Conservation (phyloP, 2,329 filamentous ascomycete species). For the Gremmenia infestans region DNA sequence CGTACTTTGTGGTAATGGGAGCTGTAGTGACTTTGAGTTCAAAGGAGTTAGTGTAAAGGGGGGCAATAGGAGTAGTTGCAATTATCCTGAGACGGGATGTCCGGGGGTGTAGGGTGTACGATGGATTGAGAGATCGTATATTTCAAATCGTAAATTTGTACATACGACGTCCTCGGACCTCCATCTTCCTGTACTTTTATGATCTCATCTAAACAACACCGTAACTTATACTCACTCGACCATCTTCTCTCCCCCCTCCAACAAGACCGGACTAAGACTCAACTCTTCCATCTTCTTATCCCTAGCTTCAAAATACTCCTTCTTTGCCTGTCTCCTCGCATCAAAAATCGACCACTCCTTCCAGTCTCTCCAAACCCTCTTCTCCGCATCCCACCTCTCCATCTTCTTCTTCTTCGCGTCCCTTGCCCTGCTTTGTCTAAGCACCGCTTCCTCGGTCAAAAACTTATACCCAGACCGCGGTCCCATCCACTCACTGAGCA, state of each 20-base stretch:
- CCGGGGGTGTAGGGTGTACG: background rate
- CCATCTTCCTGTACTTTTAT: too few relatives aligned
- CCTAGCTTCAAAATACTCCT: background rate
- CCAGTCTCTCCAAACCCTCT: background rate
- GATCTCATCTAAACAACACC: too few relatives aligned
- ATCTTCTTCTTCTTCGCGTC: background rate
- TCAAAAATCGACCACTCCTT: background rate
- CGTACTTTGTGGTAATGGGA: constrained; percentile 42
- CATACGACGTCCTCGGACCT: too few relatives aligned
- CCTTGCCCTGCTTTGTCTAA: too few relatives aligned
- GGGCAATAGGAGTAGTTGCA: background rate
- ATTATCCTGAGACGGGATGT: background rate
- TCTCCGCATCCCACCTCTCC: background rate
- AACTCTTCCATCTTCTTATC: background rate
- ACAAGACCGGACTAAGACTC: background rate
- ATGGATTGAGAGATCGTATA: too few relatives aligned
- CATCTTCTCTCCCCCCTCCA: too few relatives aligned
- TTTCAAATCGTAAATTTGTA: too few relatives aligned
- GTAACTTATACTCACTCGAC: too few relatives aligned
- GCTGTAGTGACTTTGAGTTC: background rate
- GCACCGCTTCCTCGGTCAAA: background rate
- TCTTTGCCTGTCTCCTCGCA: background rate
- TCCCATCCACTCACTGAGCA: background rate
- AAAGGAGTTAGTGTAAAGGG: background rate
- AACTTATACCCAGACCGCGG: background rate